Conservation (phyloP, 352 stramenopile species). For the Phytopythium helicoides region DNA sequence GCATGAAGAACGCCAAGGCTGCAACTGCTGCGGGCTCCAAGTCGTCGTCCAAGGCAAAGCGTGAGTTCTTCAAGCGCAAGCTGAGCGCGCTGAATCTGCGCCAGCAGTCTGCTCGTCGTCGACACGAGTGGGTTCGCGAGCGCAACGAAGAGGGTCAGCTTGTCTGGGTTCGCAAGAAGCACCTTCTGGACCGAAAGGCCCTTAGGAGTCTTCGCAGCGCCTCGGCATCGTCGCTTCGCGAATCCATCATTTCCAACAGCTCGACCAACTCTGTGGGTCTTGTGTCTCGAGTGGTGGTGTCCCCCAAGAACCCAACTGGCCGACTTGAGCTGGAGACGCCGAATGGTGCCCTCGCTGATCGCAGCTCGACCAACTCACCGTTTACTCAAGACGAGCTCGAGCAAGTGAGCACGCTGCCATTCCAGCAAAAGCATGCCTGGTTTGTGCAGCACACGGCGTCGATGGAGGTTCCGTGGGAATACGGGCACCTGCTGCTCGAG, state of each 20-base stretch:
- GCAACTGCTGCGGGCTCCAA: conserved; percentile 20
- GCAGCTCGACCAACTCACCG: conserved; percentile 51
- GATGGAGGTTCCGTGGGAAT: conserved; percentile 86
- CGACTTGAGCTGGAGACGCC: conserved; percentile 71
- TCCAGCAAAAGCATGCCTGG: conserved; percentile 88
- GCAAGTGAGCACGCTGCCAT: conserved; percentile 61
- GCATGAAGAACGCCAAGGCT: conserved; percentile 23
- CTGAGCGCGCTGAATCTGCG: conserved; percentile 75
- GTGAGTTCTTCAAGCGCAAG: conserved; percentile 73
- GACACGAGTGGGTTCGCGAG: conserved; percentile 82
- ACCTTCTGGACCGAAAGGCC: conserved; percentile 66
- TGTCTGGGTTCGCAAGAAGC: conserved; percentile 84
- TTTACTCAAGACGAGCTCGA: conserved; percentile 77
- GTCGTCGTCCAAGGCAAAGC: conserved; percentile 40
- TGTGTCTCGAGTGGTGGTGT: conserved; percentile 73
- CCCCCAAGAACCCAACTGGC: conserved; percentile 69
- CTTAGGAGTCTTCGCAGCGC: conserved; percentile 61
- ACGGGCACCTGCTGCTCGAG: conserved; percentile 81
- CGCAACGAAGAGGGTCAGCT: conserved; percentile 72
- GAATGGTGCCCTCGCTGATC: conserved; percentile 53
- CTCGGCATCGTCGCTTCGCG: conserved; percentile 58
- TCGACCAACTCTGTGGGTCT: conserved; percentile 68
- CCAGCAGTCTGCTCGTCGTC: conserved; percentile 79
- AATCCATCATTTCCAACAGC: conserved; percentile 63
- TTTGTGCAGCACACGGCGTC: conserved; percentile 85